Evolutionary conservation across 1,284 basidiomycete species (phyloP).

Genomic region (Tilletia horrida): DNA sequence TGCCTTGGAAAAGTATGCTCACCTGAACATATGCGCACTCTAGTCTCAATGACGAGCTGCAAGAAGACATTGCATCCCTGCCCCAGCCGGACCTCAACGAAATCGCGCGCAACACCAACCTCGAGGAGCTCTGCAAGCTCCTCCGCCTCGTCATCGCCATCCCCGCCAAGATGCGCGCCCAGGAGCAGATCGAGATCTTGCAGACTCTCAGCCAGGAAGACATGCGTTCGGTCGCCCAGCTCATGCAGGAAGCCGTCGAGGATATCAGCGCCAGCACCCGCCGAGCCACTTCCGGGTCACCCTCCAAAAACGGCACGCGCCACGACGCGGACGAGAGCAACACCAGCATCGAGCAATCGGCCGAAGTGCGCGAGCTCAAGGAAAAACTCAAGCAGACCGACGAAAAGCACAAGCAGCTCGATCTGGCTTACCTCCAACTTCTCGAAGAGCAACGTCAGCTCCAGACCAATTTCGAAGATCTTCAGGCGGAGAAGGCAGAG

Average conservation of each 20-base stretch:
- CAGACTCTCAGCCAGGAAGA: constrained; percentile 72
- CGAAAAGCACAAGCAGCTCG: constrained; percentile 59
- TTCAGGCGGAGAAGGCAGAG: constrained; percentile 33
- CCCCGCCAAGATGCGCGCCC: constrained; percentile 74
- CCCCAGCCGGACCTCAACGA: constrained; percentile 51
- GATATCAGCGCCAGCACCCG: constrained; percentile 25
- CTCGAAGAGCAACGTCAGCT: constrained; percentile 72
- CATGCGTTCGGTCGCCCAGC: constrained; percentile 64
- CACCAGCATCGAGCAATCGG: constrained; percentile 23
- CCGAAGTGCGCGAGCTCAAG: constrained; percentile 62
- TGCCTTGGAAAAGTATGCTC: neutral
- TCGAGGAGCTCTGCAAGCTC: constrained; percentile 68
- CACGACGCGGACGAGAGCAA: neutral
- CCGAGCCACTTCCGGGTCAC: neutral
- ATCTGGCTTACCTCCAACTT: constrained; percentile 71
- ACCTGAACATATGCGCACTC: neutral
- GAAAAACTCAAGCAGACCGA: constrained; percentile 61
- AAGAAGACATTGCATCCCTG: constrained; percentile 20
- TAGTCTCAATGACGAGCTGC: constrained; percentile 6
- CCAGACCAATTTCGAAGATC: constrained; percentile 63
- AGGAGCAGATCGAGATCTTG: constrained; percentile 77
- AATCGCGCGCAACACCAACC: constrained; percentile 70
- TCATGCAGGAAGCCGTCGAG: constrained; percentile 66
- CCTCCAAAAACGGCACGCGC: neutral
- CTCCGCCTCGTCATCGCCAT: constrained; percentile 85